Evolutionary conservation across 208 protist genomes (phyloP), one percentile per base, ranked within the genome.

Genomic region (Histomonas meleagridis): DNA sequence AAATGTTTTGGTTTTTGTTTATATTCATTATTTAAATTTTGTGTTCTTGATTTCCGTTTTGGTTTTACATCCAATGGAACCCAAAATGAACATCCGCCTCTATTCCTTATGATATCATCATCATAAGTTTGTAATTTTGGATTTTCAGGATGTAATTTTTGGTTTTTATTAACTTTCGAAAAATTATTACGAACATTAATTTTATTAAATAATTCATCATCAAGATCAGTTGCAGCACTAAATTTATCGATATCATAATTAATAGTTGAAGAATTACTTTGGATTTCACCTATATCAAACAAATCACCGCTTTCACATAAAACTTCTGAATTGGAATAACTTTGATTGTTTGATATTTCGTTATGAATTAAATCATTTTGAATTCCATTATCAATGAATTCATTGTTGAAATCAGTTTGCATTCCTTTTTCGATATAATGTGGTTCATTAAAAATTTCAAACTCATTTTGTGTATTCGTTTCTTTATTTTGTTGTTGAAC

Each of bases 141-240:
- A n/a, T n/a, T n/a, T n/a, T n/a, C n/a, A n/a, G n/a, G n/a, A n/a
- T n/a, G n/a, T n/a, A n/a, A n/a, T n/a, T n/a, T n/a, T n/a, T n/a
- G n/a, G n/a, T n/a, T n/a, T n/a, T n/a, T n/a, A n/a, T n/a, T n/a
- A n/a, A n/a, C 10, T 10, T 72, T 12, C 16, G 32, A 40, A 32
- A 26, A 10, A 18, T 72, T 72, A 26, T 43, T 72, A 72, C 32
- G 65, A 35, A 72, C 32, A 72, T 35, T 43, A 18, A 12, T 72
- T 40, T 72, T 32, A 38, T 55, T 57, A 53, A 46, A 43, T n/a
- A 86, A 40, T 35, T 86, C 76, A 51, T 16, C 32, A 9, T 86
- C 76, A 32, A 46, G 16, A 86, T 86, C 76, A 55, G 76, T 86
- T 57, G 76, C 76, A 55, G 76, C 76, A 32, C 43, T 48, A 55